Base-by-base conservation (phyloP, 768 basidiomycete genomes). In the Mycena crocata region DNA sequence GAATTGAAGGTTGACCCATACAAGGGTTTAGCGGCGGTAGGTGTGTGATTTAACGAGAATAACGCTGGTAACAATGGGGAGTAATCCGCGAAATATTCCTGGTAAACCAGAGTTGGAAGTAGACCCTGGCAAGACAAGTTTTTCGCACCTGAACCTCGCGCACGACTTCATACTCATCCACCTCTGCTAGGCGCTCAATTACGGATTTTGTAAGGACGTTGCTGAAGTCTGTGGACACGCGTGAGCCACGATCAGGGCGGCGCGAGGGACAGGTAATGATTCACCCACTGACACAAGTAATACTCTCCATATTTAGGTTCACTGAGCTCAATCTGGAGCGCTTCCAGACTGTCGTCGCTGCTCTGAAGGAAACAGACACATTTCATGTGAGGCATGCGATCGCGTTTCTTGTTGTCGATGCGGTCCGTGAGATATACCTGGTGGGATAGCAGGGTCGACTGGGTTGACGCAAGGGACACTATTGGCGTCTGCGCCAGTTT, bases 81-180 rank as follows among this genome's bases (percentile, higher is more conserved):
- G 72, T 96, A 99, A 78, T 99, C 98, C 70, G 95, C 96, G 78
- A 98, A 99, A 82, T 95, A 95, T 87, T 99, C 98, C 96, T 95
- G 82, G 64, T 45, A 51, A 13, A 54, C 61, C 55, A 3, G 8
- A 64, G 52, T 23, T 30, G 49, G 37, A 30, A 44, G 15, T 30
- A 23, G 30, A 30, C 19, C 35, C 15, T 45, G 30, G 48, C 4
- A 45, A 30, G 34, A 51, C 40, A 31, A 28, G 19, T 39, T 62
- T 28, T 26, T 57, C 45, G 45, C 85, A 96, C 96, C 88, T 99
- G 98, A 2, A 99, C 93, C 81, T 99, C 98, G 59, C 90, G 89
- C 17, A 99, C 97, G 21, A 98, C 93, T 78, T 99, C 98, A 69
- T 94, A 94, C 78, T 98, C 95, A 76, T 99, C 98, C 23, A 91